Evolutionary conservation across 306 rosid species (phyloP).

Genomic region (Styphnolobium japonicum): DNA sequence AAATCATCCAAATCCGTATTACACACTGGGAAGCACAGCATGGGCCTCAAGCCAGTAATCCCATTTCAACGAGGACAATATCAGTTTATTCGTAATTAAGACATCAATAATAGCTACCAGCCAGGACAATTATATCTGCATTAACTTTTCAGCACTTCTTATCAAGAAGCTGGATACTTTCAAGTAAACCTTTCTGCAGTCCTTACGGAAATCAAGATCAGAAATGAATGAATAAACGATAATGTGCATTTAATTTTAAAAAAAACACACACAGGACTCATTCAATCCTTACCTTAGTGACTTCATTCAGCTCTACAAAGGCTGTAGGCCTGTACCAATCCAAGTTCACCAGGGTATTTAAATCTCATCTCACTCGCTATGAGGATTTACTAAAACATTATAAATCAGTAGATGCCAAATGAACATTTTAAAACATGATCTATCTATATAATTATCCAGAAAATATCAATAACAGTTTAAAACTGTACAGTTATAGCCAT

Average conservation of each 20-base stretch:
- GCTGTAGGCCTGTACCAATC: neutral
- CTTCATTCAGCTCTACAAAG: neutral
- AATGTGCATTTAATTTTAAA: neutral
- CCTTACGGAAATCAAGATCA: neutral
- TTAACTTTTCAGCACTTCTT: no score
- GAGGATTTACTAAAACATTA: neutral
- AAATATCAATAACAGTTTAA: constrained; percentile 24
- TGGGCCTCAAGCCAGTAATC: no score
- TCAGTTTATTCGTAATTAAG: no score
- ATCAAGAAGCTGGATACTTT: neutral
- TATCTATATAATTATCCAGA: constrained; percentile 14
- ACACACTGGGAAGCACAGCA: no score
- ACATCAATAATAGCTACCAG: no score
- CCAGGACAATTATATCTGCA: no score
- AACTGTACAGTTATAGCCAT: constrained; percentile 38
- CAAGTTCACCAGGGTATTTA: neutral
- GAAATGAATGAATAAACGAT: neutral
- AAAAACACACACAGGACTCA: neutral
- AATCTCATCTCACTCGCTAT: neutral
- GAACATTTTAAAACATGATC: constrained; percentile 10
- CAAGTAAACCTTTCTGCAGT: neutral
- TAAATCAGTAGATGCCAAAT: constrained; percentile 11
- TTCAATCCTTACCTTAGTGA: neutral
- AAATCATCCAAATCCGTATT: no score
- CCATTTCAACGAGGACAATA: no score